A percentile compares a stretch with the other conserved stretches of the same genome.
These are phyloP conservation scores for Termitomyces sp. DNA, from an alignment of 768 basidiomycete genomes.

Conservation along the genomic window DNA sequence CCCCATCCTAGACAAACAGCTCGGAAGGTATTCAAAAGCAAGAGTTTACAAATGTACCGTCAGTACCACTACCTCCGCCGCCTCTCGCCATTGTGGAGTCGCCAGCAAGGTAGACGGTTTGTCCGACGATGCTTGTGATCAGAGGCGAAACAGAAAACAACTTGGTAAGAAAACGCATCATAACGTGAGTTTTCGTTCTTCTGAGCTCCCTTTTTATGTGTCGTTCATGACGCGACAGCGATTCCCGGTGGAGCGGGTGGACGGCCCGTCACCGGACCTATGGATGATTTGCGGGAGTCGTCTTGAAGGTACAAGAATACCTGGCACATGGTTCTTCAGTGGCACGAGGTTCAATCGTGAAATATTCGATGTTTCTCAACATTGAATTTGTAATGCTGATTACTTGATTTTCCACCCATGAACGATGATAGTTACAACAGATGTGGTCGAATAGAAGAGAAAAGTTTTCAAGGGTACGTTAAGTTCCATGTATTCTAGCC, in stretches of 20 bases:
- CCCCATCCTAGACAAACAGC: conserved; percentile 35
- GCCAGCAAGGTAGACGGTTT: conserved; percentile 40
- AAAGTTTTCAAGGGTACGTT: too few relatives aligned
- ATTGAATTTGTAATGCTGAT: too few relatives aligned
- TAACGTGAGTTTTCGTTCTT: not conserved
- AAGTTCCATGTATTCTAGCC: not conserved
- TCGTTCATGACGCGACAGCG: not conserved
- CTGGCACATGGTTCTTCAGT: not conserved
- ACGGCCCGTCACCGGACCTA: not conserved
- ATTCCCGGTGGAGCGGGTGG: not conserved
- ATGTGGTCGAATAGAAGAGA: too few relatives aligned
- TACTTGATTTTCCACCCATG: not conserved
- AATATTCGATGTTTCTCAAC: too few relatives aligned
- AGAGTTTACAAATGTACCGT: conserved; percentile 18
- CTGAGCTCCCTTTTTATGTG: not conserved
- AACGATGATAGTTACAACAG: too few relatives aligned
- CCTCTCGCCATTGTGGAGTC: conserved; percentile 42
- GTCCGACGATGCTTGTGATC: conserved; percentile 19
- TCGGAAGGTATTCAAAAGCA: not conserved
- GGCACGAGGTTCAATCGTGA: not conserved
- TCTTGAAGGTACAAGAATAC: not conserved
- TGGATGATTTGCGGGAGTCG: not conserved
- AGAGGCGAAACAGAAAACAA: conserved; percentile 3
- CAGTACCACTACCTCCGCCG: conserved; percentile 34
- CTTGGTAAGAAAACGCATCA: not conserved